phyloP scores from a whole-genome alignment of 148 eudicot genomes.

The Amaranthus palmeri region DNA sequence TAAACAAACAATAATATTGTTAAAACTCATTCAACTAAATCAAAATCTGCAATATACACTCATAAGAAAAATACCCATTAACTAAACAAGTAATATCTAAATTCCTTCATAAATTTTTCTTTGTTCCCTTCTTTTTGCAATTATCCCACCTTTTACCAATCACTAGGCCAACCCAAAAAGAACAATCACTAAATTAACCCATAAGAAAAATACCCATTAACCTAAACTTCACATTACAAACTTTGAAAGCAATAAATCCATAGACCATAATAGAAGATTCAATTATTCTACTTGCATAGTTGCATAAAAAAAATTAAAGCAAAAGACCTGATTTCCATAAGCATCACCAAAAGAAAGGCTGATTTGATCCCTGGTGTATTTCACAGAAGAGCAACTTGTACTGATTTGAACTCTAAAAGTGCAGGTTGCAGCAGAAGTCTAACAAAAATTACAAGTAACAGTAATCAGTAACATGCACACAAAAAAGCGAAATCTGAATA shows the following conservation, averaged over 20 bases:
- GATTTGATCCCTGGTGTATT: constrained; percentile 46
- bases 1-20: background rate
- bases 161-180: background rate
- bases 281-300: background rate
- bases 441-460: background rate
- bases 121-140: background rate
- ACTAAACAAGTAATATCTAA: background rate
- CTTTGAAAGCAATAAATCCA: constrained; percentile 2
- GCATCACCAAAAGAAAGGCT: constrained; percentile 61
- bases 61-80: too few species aligned
- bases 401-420: constrained; percentile 41
- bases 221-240: constrained; percentile 3
- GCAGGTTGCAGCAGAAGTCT: constrained; percentile 26
- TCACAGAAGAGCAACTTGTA: constrained; percentile 44
- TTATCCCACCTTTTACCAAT: background rate
- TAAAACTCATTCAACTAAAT: background rate
- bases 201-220: constrained; percentile 16
- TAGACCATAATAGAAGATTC: background rate
- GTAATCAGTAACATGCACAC: background rate
- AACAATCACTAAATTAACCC: background rate
- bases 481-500: background rate
- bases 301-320: background rate
- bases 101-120: background rate
- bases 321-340: constrained; percentile 45
- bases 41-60: constrained; percentile 1